These are phyloP conservation scores for Microascus cirrosus DNA, from an alignment of 2,329 filamentous ascomycete genomes.

Conservation along the genomic window DNA sequence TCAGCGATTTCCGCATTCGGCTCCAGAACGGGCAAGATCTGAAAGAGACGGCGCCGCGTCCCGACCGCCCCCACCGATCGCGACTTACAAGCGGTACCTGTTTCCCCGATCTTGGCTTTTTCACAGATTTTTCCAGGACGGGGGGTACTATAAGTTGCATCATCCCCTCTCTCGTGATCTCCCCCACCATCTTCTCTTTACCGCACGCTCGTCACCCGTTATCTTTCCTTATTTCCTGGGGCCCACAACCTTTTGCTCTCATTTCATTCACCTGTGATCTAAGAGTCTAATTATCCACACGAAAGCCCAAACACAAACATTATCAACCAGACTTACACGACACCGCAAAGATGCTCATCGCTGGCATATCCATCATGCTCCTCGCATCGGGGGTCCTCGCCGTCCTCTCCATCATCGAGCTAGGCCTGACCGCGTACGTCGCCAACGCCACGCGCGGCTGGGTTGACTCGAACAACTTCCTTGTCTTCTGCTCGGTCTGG, in stretches of 20 bases:
- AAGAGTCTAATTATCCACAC: neutral
- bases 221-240: neutral
- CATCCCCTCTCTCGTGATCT: neutral
- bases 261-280: neutral
- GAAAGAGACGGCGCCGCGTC: neutral
- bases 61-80: neutral
- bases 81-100: neutral
- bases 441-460: conserved; percentile 28
- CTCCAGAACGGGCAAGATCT: too few species aligned
- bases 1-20: too few species aligned
- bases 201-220: neutral
- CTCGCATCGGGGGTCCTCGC: conserved; percentile 14
- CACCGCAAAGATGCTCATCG: neutral
- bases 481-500: conserved; percentile 72
- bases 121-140: too few species aligned
- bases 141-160: neutral
- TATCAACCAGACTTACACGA: neutral
- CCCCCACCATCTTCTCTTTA: neutral
- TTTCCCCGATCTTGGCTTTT: neutral
- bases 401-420: conserved; percentile 60
- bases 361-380: neutral
- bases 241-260: neutral
- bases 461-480: conserved; percentile 51
- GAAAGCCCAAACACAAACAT: neutral
- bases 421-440: conserved; percentile 65